These are phyloP conservation scores for Pseudocercospora musae DNA, from an alignment of 2,329 filamentous ascomycete species.

Conservation along the genomic window DNA sequence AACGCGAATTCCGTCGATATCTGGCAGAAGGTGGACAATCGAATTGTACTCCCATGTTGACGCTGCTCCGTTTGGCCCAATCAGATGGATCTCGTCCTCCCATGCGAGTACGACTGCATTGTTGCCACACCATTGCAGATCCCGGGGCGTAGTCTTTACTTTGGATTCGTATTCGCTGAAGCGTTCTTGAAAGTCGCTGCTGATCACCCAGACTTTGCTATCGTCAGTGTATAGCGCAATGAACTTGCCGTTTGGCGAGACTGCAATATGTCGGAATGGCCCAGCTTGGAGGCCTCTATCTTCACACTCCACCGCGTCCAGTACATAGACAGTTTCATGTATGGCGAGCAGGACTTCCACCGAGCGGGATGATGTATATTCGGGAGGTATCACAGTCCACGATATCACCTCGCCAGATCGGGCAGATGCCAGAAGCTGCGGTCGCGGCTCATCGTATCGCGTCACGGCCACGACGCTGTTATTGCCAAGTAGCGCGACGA, in stretches of 20 bases:
- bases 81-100: slow-evolving; percentile 95
- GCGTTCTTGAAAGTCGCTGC: slow-evolving; percentile 89
- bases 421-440: slow-evolving; percentile 72
- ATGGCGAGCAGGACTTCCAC: slow-evolving; percentile 91
- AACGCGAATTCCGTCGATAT: slow-evolving; percentile 83
- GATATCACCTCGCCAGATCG: slow-evolving; percentile 78
- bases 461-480: slow-evolving; percentile 84
- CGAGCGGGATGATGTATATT: slow-evolving; percentile 82
- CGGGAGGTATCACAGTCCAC: slow-evolving; percentile 85
- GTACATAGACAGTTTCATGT: slow-evolving; percentile 75
- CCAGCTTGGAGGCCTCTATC: slow-evolving; percentile 88
- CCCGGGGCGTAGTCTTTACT: slow-evolving; percentile 78
- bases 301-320: slow-evolving; percentile 86
- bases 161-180: slow-evolving; percentile 88
- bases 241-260: slow-evolving; percentile 87
- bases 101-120: slow-evolving; percentile 91
- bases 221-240: slow-evolving; percentile 82
- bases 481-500: slow-evolving; percentile 86
- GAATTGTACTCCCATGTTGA: slow-evolving; percentile 75
- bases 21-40: slow-evolving; percentile 82
- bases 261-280: slow-evolving; percentile 83
- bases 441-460: slow-evolving; percentile 84
- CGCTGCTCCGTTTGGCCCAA: slow-evolving; percentile 77
- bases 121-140: slow-evolving; percentile 94
- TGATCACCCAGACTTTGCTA: slow-evolving; percentile 87